A percentile compares a stretch with the other conserved stretches of the same genome.
Conservation (phyloP, 306 rosid genomes). For the Rosa chinensis region DNA sequence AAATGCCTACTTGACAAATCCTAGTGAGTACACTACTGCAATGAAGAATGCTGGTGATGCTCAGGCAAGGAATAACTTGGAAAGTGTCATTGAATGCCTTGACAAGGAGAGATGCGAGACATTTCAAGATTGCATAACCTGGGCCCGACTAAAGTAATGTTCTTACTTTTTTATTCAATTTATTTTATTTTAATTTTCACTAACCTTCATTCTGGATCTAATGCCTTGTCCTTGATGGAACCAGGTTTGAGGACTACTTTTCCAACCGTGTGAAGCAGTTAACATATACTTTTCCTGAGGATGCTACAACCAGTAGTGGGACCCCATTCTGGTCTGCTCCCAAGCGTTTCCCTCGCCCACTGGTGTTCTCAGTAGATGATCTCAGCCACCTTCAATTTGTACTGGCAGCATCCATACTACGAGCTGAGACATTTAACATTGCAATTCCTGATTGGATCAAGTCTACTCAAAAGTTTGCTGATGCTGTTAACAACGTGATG, state of each 20-base stretch:
- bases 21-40: conserved; percentile 11
- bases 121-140: conserved; percentile 30
- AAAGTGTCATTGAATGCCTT: conserved; percentile 31
- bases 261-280: conserved; percentile 30
- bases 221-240: background rate
- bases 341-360: conserved; percentile 27
- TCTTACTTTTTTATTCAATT: background rate
- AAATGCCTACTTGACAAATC: conserved; percentile 24
- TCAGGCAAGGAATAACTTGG: conserved; percentile 30
- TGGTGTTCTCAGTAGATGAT: conserved; percentile 25
- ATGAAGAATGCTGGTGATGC: conserved; percentile 36
- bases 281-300: conserved; percentile 30
- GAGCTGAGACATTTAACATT: conserved; percentile 29
- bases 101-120: conserved; percentile 24
- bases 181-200: background rate
- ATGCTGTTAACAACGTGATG: conserved; percentile 26
- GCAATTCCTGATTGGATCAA: conserved; percentile 29
- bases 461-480: conserved; percentile 22
- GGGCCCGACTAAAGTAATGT: conserved; percentile 30
- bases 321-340: conserved; percentile 34
- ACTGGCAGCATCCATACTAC: conserved; percentile 19
- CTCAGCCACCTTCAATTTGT: conserved; percentile 27
- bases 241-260: conserved; percentile 30
- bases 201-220: background rate
- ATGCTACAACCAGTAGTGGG: conserved; percentile 32